These are phyloP conservation scores for Allium sativum DNA, from an alignment of 106 monocot species.

Conservation along the genomic window DNA sequence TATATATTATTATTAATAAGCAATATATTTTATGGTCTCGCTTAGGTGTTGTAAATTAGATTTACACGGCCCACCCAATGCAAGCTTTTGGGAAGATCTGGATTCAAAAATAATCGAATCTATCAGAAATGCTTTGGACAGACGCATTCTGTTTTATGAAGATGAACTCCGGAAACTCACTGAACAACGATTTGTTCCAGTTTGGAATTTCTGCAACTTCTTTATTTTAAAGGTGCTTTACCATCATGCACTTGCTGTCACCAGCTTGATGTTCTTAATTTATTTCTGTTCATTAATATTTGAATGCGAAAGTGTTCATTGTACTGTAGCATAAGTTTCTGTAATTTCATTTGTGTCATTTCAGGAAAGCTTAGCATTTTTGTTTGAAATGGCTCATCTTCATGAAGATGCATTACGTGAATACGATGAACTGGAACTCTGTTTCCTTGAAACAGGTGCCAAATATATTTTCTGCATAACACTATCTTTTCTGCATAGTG, in stretches of 20 bases:
- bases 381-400: constrained; percentile 99
- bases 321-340: neutral
- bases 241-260: neutral
- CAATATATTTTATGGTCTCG: neutral
- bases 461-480: neutral
- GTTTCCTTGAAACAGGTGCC: constrained; percentile 93
- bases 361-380: constrained; percentile 96
- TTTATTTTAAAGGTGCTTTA: constrained; percentile 76
- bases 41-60: constrained; percentile 92
- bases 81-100: constrained; percentile 88
- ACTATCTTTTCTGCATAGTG: neutral
- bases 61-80: constrained; percentile 56
- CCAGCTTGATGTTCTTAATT: neutral
- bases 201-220: constrained; percentile 97
- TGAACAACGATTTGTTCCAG: constrained; percentile 83
- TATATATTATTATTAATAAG: too few relatives aligned
- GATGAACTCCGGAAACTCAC: constrained; percentile 91
- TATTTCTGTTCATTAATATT: neutral
- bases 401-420: constrained; percentile 94
- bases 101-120: constrained; percentile 83
- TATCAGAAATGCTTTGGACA: constrained; percentile 85
- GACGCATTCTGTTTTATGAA: constrained; percentile 90
- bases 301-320: constrained; percentile 35
- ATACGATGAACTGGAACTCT: constrained; percentile 97
- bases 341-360: constrained; percentile 6